Evolutionary conservation across 208 protist species (phyloP), one percentile per base, ranked within the genome.

Genomic region (Novymonas esmeraldas): DNA sequence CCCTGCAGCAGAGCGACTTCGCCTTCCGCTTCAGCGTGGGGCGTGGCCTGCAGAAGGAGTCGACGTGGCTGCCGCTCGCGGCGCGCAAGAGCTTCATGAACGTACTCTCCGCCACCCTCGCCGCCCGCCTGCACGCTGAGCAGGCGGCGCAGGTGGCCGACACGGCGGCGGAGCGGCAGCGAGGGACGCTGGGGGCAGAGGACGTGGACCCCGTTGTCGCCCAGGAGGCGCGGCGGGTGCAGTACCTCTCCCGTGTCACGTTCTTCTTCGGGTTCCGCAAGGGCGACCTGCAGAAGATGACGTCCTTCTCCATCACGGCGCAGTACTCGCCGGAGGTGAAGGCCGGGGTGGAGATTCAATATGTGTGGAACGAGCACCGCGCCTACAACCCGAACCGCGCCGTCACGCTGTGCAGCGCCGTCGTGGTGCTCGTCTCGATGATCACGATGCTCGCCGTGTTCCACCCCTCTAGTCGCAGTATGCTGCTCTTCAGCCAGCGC

Each of bases 181-280:
- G 36, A 16, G 62, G 38, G 16, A 36, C 28, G 9, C 54, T 61
- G 48, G 31, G 22, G 5, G 68, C 63, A 14, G 33, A 55, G 0
- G 64, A 41, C 36, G 49, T 52, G 6, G 61, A 14, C 14, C 41
- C 42, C 11, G 20, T 24, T 2, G 48, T 28, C 10, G 45, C 18
- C 6, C 55, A 4, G 11, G 34, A 44, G 33, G 59, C 14, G 4
- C 42, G 22, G 14, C 28, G 28, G 50, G 34, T 84, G 29, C 70
- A 78, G 16, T 89, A 80, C 44, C 65, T 94, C 3, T 51, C 73
- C 1, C 48, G 46, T 4, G 48, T 94, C 10, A 58, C 22, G 1
- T 89, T 92, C 36, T 66, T 67, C 56, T 90, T 90, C 60, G 89
- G 89, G 14, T 95, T 81, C 52, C 89, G 85, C 46, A 70, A 31